Base-by-base conservation (phyloP, 257 asterid genomes). In the Solanum piurae region DNA sequence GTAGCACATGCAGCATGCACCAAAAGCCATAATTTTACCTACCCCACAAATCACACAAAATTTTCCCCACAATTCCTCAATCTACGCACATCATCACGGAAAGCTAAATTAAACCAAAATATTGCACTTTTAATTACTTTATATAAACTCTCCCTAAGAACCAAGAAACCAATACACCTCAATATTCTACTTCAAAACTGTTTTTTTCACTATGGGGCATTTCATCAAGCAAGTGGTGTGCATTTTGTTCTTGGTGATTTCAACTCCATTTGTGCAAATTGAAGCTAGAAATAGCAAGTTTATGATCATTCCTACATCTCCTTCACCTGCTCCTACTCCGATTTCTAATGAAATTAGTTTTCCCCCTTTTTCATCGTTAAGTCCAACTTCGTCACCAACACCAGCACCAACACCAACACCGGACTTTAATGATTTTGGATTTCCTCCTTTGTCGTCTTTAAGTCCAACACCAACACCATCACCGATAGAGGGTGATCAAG, bases 221-320 rank as follows among this genome's bases (percentile, higher is more conserved):
- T 76, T 90, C 25, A 87, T 89, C 88, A 90, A 87, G 73, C 91
- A 74, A 82, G 12, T 89, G 29, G 86, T 85, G 27, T 86, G 84
- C 88, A 75, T 92, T 88, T 87, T 90, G 38, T 64, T 93, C 21
- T 5, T 89, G 49, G 18, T 87, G 21, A 20, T 88, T n/a, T 71
- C 90, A 5, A 83, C 80, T 11, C 33, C 88, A 79, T 86, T 88
- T 52, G 60, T 83, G 74, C 92, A 88, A 46, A 88, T 68, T 84
- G 92, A 93, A 88, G 95, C 94, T 49, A 93, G 95, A 88, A 83
- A 86, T 44, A 88, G 95, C 89, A 88, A 88, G 86, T 93, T 93
- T 89, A 91, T 94, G 87, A 86, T 87, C 80, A 90, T 74, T 27
- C 86, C 87, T 71, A 91, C 95, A 55, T 71, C 88, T 9, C 89